Evolutionary conservation across 1,284 basidiomycete genomes (phyloP), one percentile per base, ranked within the genome.

Genomic region (Mycosarcoma maydis): DNA sequence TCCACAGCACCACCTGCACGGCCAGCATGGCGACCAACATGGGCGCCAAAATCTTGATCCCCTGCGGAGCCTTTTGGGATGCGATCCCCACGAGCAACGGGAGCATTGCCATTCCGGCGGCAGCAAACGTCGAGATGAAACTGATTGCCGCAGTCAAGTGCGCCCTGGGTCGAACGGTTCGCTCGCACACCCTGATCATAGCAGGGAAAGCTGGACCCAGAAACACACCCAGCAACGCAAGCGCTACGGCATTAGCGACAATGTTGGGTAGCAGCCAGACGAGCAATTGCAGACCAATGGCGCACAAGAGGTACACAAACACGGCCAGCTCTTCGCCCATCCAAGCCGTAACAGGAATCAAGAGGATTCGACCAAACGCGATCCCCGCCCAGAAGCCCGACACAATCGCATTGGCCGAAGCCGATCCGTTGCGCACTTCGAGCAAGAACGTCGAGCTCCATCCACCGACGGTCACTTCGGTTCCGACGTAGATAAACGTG

Each of bases 341-440:
- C 51, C 46, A 48, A 2, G 55, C 41, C 1, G 61, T 76, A 26
- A 66, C 40, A 10, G 73, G 73, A 23, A 76, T 65, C 30, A 76
- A 53, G 9, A 72, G 50, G 40, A 76, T 56, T 5, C 73, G 59
- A 1, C 73, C 73, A 9, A 65, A 55, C 2, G 67, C 67, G 29
- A 76, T 55, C 2, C 73, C 73, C 4, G 34, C 73, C 73, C 73
- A 76, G 39, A 74, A 76, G 30, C 62, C 71, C 6, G 66, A 71
- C 23, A 76, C 72, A 50, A 76, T 54, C 6, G 53, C 52, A 30
- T 67, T 71, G 50, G 71, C 54, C 10, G 22, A 50, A 4, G 54
- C 37, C 6, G 29, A 30, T 14, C 53, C 41, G 46, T 59, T 58
- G 14, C 71, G 55, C 19, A 60, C 55, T 23, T 61, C 53, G 24